A percentile compares a stretch with the other conserved stretches of the same genome.
phyloP scores from a whole-genome alignment of 768 basidiomycete genomes.

The Nidularia pulvinata region DNA sequence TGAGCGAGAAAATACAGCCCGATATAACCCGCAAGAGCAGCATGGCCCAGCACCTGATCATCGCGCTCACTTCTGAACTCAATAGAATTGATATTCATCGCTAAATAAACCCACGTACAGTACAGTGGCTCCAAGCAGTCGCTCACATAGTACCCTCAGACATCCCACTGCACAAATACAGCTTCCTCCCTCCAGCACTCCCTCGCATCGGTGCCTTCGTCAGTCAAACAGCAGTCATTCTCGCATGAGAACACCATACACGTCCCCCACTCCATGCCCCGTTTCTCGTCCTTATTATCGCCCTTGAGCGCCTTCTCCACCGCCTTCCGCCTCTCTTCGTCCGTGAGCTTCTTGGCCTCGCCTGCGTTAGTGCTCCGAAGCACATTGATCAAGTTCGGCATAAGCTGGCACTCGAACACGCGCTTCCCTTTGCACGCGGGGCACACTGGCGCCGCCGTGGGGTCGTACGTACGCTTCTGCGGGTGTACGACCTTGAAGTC shows the following conservation, averaged over 20 bases:
- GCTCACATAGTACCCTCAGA: slow-evolving; percentile 40
- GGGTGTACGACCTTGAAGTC: slow-evolving; percentile 54
- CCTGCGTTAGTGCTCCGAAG: slow-evolving; percentile 36
- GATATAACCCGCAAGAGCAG: no score
- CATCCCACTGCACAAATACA: slow-evolving; percentile 81
- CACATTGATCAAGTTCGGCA: slow-evolving; percentile 90
- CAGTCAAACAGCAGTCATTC: slow-evolving; percentile 67
- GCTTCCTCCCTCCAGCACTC: slow-evolving; percentile 74
- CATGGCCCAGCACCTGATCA: no score
- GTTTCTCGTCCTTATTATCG: slow-evolving; percentile 36
- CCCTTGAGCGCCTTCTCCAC: slow-evolving; percentile 57
- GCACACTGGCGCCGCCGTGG: slow-evolving; percentile 61
- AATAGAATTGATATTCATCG: not conserved
- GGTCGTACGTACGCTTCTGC: slow-evolving; percentile 52
- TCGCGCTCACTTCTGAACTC: not conserved
- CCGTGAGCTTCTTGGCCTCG: slow-evolving; percentile 39
- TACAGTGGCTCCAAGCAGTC: slow-evolving; percentile 48
- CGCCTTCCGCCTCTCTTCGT: slow-evolving; percentile 68
- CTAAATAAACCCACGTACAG: not conserved
- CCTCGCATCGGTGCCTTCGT: slow-evolving; percentile 35
- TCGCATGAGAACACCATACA: slow-evolving; percentile 88
- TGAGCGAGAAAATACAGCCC: no score
- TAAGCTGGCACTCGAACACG: slow-evolving; percentile 92
- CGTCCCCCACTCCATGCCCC: slow-evolving; percentile 95
- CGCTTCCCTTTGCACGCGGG: slow-evolving; percentile 63